Conservation (phyloP, 139 green algal species). For the Auxenochlorella pyrenoidosa region DNA sequence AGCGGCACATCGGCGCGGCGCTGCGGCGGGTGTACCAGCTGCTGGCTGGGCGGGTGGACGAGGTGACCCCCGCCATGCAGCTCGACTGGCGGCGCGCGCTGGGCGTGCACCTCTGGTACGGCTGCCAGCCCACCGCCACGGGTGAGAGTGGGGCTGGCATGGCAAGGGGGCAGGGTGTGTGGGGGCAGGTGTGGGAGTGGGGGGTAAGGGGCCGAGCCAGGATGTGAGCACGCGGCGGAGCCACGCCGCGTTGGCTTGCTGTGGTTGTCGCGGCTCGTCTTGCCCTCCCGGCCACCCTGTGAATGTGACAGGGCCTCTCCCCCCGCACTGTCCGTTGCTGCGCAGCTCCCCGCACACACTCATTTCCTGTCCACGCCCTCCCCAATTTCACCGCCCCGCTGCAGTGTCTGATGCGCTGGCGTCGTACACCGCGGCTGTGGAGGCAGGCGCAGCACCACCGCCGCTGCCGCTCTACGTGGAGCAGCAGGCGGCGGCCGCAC, state of each 20-base stretch:
- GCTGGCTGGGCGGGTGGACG: slow-evolving; percentile 69
- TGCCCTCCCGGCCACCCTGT: too few relatives aligned
- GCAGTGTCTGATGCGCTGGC: slow-evolving; percentile 25
- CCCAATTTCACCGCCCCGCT: neutral
- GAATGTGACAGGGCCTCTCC: too few relatives aligned
- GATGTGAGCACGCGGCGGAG: neutral
- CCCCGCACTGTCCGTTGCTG: neutral
- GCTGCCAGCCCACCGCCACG: slow-evolving; percentile 27
- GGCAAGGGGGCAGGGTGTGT: too few relatives aligned
- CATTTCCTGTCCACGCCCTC: too few relatives aligned
- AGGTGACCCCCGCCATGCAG: slow-evolving; percentile 26
- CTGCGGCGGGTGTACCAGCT: slow-evolving; percentile 69
- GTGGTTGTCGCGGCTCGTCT: too few relatives aligned
- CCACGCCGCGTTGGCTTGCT: too few relatives aligned
- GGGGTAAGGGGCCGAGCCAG: too few relatives aligned
- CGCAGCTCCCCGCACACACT: too few relatives aligned
- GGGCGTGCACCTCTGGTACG: slow-evolving; percentile 78
- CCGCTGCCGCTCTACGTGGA: slow-evolving; percentile 63
- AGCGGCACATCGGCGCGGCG: slow-evolving; percentile 49
- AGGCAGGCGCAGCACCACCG: slow-evolving; percentile 16
- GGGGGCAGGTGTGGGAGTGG: too few relatives aligned
- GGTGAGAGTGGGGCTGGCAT: neutral
- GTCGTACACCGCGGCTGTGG: neutral
- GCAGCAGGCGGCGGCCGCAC: neutral
- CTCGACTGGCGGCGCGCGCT: slow-evolving; percentile 89